phyloP scores from a whole-genome alignment of 2,329 filamentous ascomycete genomes.

The Claviceps humidiphila region DNA sequence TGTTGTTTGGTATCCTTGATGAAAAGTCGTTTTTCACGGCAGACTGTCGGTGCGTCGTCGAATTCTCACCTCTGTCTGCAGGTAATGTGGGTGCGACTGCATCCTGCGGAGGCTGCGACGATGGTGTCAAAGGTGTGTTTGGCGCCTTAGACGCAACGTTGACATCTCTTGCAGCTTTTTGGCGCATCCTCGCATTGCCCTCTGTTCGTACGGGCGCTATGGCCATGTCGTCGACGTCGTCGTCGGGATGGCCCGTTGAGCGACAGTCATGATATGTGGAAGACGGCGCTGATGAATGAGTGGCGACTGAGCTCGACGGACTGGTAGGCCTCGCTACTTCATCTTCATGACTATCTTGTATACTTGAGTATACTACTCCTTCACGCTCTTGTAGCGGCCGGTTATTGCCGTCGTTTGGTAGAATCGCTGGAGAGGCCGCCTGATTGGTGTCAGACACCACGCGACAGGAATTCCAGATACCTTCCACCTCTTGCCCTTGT shows the following conservation, averaged over 20 bases:
- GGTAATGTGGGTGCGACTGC: no score
- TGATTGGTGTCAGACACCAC: constrained; percentile 23
- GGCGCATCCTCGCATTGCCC: background rate
- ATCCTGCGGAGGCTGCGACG: no score
- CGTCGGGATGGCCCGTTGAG: background rate
- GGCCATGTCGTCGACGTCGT: background rate
- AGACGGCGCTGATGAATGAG: constrained; percentile 1
- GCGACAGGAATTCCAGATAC: constrained; percentile 60
- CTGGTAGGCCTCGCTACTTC: background rate
- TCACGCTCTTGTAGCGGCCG: background rate
- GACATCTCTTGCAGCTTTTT: background rate
- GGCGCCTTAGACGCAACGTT: no score
- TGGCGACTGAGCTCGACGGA: background rate
- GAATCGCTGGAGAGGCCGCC: constrained; percentile 12
- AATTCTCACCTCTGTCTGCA: no score
- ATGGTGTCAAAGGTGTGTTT: background rate
- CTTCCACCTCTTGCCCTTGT: constrained; percentile 70
- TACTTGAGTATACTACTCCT: background rate
- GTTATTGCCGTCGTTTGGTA: constrained; percentile 5
- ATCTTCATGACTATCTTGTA: background rate
- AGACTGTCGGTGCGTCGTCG: no score
- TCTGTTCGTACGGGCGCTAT: background rate
- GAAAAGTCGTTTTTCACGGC: no score
- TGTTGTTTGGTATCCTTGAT: no score
- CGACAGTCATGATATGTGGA: background rate